Evolutionary conservation across 2,329 filamentous ascomycete genomes (phyloP), one percentile per base, ranked within the genome.

Genomic region (Nannizziopsis barbatae): DNA sequence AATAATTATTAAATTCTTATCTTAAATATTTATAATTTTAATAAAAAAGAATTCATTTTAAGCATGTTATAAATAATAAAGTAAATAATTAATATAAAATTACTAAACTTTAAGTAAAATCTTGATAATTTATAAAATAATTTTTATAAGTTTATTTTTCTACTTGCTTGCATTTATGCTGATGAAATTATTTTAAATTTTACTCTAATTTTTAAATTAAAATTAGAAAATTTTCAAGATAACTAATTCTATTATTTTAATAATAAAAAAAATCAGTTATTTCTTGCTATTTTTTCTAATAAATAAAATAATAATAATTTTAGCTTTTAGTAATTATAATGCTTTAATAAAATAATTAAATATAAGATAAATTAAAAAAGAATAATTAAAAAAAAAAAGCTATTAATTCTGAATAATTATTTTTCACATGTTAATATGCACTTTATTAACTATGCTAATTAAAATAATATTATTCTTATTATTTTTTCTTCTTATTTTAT

Each of bases 1-100:
- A 27, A 22, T 2, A 45, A 49, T 38, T 52, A 52, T 17, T 6
- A 49, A 3, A 38, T 52, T 39, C n/a, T 35, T 8, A 30, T 31
- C 12, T 11, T 10, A n/a, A 52, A 52, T 49, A 49, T 35, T 5
- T 52, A 49, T 15, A 52, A 52, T 27, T 52, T 45, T 39, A 37
- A 52, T 49, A 36, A 52, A 22, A 52, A 52, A 46, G 49, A 30
- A 17, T 40, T 47, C 20, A n/a, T 50, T 12, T 22, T 50, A 30
- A 32, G 22, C 9, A 15, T 52, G 8, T 2, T 15, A n/a, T 17
- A 49, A 10, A 15, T 15, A 31, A 3, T 41, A 11, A 51, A 51
- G 36, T 9, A 18, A 33, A 49, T 51, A 40, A 3, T 3, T n/a
- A 42, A n/a, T n/a, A n/a, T n/a, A 15, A 12, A 51, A 32, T 36